These are phyloP conservation scores for Cornus florida DNA, from an alignment of 148 eudicot species.

Conservation along the genomic window DNA sequence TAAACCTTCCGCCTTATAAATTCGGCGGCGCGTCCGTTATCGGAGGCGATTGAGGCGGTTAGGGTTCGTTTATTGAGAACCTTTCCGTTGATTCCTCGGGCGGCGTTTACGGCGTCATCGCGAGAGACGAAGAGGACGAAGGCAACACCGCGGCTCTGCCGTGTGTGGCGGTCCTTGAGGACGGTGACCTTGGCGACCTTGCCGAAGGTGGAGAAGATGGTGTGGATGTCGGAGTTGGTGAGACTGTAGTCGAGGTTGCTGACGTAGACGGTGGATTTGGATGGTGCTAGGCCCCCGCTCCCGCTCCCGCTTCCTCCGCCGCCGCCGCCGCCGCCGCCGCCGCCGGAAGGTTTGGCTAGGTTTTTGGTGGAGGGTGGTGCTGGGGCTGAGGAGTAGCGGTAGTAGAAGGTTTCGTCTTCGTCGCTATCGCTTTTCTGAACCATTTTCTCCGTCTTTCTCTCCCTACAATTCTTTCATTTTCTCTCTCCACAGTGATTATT, in stretches of 20 bases:
- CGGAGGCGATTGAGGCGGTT: conserved; percentile 70
- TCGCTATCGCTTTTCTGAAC: conserved; percentile 50
- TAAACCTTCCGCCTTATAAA: conserved; percentile 71
- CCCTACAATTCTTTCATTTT: neutral
- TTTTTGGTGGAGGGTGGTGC: conserved; percentile 30
- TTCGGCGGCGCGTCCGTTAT: conserved; percentile 87
- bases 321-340: neutral
- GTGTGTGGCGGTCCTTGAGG: conserved; percentile 65
- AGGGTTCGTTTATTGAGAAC: conserved; percentile 72
- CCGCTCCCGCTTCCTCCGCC: conserved; percentile 17
- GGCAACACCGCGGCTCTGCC: conserved; percentile 85
- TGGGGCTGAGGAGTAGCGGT: conserved; percentile 70
- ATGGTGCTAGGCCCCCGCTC: conserved; percentile 76
- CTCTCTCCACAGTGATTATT: neutral
- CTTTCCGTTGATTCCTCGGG: conserved; percentile 54
- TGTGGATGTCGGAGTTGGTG: conserved; percentile 84
- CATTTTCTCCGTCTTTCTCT: conserved; percentile 28
- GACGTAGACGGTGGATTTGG: conserved; percentile 88
- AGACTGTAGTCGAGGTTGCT: conserved; percentile 80
- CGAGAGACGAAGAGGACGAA: conserved; percentile 78
- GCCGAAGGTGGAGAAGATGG: conserved; percentile 93
- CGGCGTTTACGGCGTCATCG: conserved; percentile 65
- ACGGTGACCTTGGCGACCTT: conserved; percentile 91
- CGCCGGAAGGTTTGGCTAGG: conserved; percentile 12
- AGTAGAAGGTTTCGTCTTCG: conserved; percentile 76